These are phyloP conservation scores for Hypoxylon sp. DNA, from an alignment of 2,329 filamentous ascomycete genomes.

Conservation along the genomic window DNA sequence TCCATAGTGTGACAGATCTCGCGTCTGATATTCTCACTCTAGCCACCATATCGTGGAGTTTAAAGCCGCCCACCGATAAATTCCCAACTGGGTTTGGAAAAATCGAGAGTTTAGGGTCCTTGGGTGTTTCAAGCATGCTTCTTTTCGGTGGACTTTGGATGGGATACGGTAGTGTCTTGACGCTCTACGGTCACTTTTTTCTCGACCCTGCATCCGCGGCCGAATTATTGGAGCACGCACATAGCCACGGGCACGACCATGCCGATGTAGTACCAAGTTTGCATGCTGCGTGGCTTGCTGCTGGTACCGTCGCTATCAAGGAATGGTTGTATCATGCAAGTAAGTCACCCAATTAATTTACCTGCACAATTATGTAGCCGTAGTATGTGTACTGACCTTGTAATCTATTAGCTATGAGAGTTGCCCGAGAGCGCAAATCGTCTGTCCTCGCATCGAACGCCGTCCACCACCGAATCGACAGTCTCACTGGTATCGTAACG, in stretches of 20 bases:
- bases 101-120: slow-evolving; percentile 92
- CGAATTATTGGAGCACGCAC: slow-evolving; percentile 58
- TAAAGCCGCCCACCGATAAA: slow-evolving; percentile 81
- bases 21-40: slow-evolving; percentile 95
- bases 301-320: slow-evolving; percentile 88
- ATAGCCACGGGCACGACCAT: slow-evolving; percentile 68
- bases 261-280: slow-evolving; percentile 77
- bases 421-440: slow-evolving; percentile 92
- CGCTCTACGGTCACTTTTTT: slow-evolving; percentile 77
- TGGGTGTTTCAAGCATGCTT: slow-evolving; percentile 92
- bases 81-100: slow-evolving; percentile 97
- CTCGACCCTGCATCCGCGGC: slow-evolving; percentile 67
- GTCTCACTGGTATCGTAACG: slow-evolving; percentile 92
- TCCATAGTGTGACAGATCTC: slow-evolving; percentile 94
- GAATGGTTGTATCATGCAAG: slow-evolving; percentile 98
- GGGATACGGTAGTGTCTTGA: slow-evolving; percentile 78
- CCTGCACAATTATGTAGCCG: not conserved
- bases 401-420: slow-evolving; percentile 78
- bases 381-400: slow-evolving; percentile 32
- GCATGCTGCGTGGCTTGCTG: slow-evolving; percentile 93
- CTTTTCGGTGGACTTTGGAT: slow-evolving; percentile 91
- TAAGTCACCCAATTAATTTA: slow-evolving; percentile 60
- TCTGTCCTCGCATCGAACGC: slow-evolving; percentile 96
- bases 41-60: slow-evolving; percentile 91
- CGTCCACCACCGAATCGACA: slow-evolving; percentile 95